Conservation (phyloP, 139 green algal species). For the Tetradesmus lagerheimii region DNA sequence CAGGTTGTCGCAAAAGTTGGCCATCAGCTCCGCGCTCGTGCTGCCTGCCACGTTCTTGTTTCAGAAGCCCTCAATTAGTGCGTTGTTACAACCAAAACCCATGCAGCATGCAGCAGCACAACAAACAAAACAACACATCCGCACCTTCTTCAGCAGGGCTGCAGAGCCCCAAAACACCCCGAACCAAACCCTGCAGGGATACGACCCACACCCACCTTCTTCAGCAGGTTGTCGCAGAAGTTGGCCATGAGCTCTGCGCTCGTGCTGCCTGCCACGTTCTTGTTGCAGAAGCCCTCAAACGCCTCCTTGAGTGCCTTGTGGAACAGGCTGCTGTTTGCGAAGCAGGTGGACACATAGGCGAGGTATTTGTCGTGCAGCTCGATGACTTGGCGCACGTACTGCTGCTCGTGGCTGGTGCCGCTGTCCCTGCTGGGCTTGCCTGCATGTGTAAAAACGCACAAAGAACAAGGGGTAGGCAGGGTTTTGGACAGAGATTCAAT, state of each 20-base stretch:
- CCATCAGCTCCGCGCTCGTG: slow-evolving; percentile 95
- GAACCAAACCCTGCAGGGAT: too few species aligned
- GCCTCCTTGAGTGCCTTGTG: slow-evolving; percentile 98
- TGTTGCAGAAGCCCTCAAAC: slow-evolving; percentile 99
- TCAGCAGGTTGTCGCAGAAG: slow-evolving; percentile 98
- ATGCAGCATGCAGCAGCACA: too few species aligned
- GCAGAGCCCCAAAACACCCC: too few species aligned
- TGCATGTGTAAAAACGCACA: slow-evolving; percentile 2
- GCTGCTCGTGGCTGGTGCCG: slow-evolving; percentile 79
- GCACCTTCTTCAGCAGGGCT: too few species aligned
- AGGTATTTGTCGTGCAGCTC: slow-evolving; percentile 96
- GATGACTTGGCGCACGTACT: slow-evolving; percentile 93
- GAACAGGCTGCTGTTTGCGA: slow-evolving; percentile 88
- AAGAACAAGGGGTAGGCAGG: not conserved
- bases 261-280: slow-evolving; percentile 86
- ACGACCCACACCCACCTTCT: slow-evolving; percentile 81
- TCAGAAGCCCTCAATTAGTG: slow-evolving; percentile 99
- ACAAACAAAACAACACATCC: too few species aligned
- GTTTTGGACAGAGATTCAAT: too few species aligned
- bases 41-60: slow-evolving; percentile 94
- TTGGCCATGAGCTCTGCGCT: slow-evolving; percentile 97
- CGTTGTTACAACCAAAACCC: too few species aligned
- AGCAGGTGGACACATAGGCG: slow-evolving; percentile 80
- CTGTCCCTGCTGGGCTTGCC: slow-evolving; percentile 67
- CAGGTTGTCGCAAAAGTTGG: slow-evolving; percentile 97